These are phyloP conservation scores for Coffea eugenioides DNA, from an alignment of 257 asterid genomes.

Conservation along the genomic window DNA sequence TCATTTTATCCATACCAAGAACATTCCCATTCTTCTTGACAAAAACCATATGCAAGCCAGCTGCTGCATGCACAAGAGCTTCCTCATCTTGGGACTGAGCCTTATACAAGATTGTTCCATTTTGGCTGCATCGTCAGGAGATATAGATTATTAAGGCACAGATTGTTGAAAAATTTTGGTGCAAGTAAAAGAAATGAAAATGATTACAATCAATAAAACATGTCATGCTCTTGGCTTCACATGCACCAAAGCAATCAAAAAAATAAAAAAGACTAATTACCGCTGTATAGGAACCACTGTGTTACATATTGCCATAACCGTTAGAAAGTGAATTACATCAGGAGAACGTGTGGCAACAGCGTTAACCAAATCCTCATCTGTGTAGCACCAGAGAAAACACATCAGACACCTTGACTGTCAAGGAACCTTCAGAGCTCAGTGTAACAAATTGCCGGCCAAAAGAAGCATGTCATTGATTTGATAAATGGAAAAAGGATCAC, in stretches of 20 bases:
- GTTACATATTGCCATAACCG: constrained; percentile 93
- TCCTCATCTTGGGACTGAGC: constrained; percentile 99
- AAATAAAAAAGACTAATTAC: constrained; percentile 35
- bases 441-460: too few species aligned
- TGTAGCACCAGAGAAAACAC: constrained; percentile 12
- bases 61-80: constrained; percentile 98
- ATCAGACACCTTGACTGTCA: not conserved
- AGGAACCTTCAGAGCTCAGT: not conserved
- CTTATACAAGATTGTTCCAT: constrained; percentile 72
- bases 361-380: constrained; percentile 70
- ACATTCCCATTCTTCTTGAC: constrained; percentile 62
- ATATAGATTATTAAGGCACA: constrained; percentile 14
- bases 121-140: constrained; percentile 47
- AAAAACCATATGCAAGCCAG: constrained; percentile 73
- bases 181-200: constrained; percentile 16
- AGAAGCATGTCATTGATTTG: not conserved
- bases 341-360: constrained; percentile 68
- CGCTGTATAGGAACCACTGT: constrained; percentile 90
- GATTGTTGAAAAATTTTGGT: constrained; percentile 12
- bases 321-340: constrained; percentile 70
- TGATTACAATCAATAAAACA: not conserved
- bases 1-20: constrained; percentile 57
- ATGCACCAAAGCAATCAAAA: constrained; percentile 15
- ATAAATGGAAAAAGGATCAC: not conserved
- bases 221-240: not conserved